Percentiles rank a stretch among this genome's conserved stretches.
Evolutionary conservation across 2,329 filamentous ascomycete genomes (phyloP).

Genomic region (Karstenula rhodostoma): DNA sequence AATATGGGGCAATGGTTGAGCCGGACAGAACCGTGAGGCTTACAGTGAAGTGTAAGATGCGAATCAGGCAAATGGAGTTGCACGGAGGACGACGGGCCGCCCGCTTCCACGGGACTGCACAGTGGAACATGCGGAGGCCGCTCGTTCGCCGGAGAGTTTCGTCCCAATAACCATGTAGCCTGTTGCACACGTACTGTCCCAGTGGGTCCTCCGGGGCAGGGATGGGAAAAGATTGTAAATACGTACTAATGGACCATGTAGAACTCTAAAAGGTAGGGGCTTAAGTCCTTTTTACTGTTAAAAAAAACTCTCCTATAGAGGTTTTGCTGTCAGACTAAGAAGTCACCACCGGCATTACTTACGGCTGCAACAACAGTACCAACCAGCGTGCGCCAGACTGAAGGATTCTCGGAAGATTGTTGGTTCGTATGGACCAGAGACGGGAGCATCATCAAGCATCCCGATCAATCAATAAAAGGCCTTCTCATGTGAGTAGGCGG

Average conservation of each 20-base stretch:
- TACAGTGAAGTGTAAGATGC: neutral
- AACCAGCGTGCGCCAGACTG: neutral
- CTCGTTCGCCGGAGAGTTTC: neutral
- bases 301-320: too few species aligned
- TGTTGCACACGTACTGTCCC: conserved; percentile 1
- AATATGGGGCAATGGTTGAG: neutral
- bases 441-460: conserved; percentile 3
- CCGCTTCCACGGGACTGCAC: neutral
- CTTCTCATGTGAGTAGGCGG: neutral
- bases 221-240: too few species aligned
- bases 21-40: neutral
- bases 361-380: too few species aligned
- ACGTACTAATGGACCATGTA: too few species aligned
- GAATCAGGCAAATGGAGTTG: conserved; percentile 2
- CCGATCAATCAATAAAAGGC: neutral
- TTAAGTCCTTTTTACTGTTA: too few species aligned
- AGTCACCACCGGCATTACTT: too few species aligned
- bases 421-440: conserved; percentile 8
- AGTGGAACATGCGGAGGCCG: conserved; percentile 1
- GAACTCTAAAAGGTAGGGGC: too few species aligned
- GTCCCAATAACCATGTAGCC: neutral
- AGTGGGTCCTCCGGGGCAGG: too few species aligned
- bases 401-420: conserved; percentile 3
- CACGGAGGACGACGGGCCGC: conserved; percentile 1
- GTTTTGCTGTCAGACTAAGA: too few species aligned